phyloP scores from a whole-genome alignment of 176 grass and related monocot species.

The Oryza coarctata region DNA sequence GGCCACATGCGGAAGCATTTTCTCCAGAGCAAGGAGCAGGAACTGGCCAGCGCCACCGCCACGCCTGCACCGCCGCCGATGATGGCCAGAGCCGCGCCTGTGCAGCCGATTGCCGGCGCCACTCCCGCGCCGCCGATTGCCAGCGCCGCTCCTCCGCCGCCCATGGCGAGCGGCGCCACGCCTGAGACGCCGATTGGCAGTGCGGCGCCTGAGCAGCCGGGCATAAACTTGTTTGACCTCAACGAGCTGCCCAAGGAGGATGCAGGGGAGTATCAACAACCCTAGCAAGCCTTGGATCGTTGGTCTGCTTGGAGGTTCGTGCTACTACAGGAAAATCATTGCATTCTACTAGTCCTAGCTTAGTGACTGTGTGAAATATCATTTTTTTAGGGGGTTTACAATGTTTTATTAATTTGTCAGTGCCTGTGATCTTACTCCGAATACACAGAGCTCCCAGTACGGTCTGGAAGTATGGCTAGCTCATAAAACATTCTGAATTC shows the following conservation, averaged over 20 bases:
- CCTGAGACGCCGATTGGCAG: no score
- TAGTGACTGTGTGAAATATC: neutral
- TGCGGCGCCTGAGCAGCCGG: neutral
- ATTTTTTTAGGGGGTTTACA: neutral
- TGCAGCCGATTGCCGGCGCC: no score
- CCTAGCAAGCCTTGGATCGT: neutral
- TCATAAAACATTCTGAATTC: neutral
- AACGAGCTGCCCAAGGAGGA: constrained; percentile 31
- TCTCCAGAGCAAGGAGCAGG: constrained; percentile 17
- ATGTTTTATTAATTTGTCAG: neutral
- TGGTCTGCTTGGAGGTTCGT: constrained; percentile 9
- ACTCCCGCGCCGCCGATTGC: no score
- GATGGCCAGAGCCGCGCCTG: no score
- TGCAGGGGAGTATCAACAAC: neutral
- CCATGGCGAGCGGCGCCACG: no score
- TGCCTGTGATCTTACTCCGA: neutral
- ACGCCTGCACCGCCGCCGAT: no score
- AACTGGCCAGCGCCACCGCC: neutral
- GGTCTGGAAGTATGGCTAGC: neutral
- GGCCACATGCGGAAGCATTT: constrained; percentile 55
- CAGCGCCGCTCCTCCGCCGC: no score
- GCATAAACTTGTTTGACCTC: constrained; percentile 16
- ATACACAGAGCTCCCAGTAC: neutral
- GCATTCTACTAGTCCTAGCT: neutral
- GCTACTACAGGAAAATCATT: constrained; percentile 9